Conservation (phyloP, 805 yeast species). For the Metschnikowia chrysomelidarum region DNA sequence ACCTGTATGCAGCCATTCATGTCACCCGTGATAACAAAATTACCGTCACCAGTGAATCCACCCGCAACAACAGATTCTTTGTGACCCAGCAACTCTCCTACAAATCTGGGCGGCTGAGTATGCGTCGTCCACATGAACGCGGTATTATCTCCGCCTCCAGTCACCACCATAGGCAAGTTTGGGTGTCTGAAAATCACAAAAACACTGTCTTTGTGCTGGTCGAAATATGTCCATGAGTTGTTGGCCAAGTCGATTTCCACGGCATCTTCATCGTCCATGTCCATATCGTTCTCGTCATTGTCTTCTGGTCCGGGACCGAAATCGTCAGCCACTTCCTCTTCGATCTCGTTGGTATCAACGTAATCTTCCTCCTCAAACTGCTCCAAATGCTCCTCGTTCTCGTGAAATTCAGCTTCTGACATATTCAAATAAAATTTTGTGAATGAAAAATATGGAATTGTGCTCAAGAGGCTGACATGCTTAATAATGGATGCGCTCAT, state of each 20-base stretch:
- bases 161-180: conserved; percentile 74
- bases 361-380: conserved; percentile 28
- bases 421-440: conserved; percentile 5
- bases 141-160: conserved; percentile 93
- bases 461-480: background rate
- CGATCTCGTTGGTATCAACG: conserved; percentile 44
- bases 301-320: conserved; percentile 35
- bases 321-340: conserved; percentile 30
- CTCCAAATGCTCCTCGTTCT: conserved; percentile 10
- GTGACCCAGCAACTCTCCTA: conserved; percentile 74
- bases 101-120: conserved; percentile 76
- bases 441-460: background rate
- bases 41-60: conserved; percentile 81
- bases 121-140: conserved; percentile 94
- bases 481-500: conserved; percentile 11
- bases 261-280: conserved; percentile 39
- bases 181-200: conserved; percentile 85
- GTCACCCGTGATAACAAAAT: conserved; percentile 82
- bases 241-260: conserved; percentile 85
- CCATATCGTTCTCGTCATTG: conserved; percentile 41
- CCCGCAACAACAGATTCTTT: conserved; percentile 86
- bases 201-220: conserved; percentile 83
- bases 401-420: conserved; percentile 14
- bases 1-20: conserved; percentile 87
- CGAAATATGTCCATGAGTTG: conserved; percentile 88